A percentile compares a stretch with the other conserved stretches of the same genome.
These are phyloP conservation scores for Colletotrichum abscissum DNA, from an alignment of 2,329 filamentous ascomycete genomes.

Conservation along the genomic window DNA sequence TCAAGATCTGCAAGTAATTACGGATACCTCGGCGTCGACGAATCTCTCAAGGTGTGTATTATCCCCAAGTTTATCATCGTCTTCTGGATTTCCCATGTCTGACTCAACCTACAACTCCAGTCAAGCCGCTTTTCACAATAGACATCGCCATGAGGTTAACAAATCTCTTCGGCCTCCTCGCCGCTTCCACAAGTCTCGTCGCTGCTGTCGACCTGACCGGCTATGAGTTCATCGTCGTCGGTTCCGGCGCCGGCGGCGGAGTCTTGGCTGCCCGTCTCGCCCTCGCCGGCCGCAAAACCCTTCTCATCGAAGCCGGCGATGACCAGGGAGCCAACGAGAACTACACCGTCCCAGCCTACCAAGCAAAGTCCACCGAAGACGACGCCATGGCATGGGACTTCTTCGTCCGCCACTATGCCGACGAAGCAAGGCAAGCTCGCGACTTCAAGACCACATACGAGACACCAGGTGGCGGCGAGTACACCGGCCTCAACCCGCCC, in stretches of 20 bases:
- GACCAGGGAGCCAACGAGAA: conserved; percentile 62
- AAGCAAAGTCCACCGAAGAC: conserved; percentile 65
- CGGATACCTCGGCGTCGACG: neutral
- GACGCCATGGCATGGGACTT: conserved; percentile 70
- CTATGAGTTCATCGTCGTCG: conserved; percentile 74
- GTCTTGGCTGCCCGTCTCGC: conserved; percentile 69
- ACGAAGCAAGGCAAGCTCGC: conserved; percentile 61
- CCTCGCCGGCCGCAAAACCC: conserved; percentile 67
- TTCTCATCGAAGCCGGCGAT: conserved; percentile 71
- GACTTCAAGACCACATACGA: conserved; percentile 71
- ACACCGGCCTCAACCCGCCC: conserved; percentile 65
- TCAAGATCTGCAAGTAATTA: neutral
- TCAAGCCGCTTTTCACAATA: neutral
- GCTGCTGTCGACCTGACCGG: conserved; percentile 39
- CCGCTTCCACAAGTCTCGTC: conserved; percentile 36
- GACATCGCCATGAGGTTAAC: conserved; percentile 22
- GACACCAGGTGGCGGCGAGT: conserved; percentile 60
- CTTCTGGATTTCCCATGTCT: no score
- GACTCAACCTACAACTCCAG: neutral
- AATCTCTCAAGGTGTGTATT: neutral
- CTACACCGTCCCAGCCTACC: conserved; percentile 66
- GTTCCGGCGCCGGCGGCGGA: conserved; percentile 69
- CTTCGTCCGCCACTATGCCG: conserved; percentile 71
- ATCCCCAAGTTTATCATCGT: neutral
- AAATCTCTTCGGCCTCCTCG: conserved; percentile 35